Percentiles rank a stretch among this genome's conserved stretches.
Evolutionary conservation across 1,139 yeast genomes (phyloP).

Genomic region (Lodderomyces theae): DNA sequence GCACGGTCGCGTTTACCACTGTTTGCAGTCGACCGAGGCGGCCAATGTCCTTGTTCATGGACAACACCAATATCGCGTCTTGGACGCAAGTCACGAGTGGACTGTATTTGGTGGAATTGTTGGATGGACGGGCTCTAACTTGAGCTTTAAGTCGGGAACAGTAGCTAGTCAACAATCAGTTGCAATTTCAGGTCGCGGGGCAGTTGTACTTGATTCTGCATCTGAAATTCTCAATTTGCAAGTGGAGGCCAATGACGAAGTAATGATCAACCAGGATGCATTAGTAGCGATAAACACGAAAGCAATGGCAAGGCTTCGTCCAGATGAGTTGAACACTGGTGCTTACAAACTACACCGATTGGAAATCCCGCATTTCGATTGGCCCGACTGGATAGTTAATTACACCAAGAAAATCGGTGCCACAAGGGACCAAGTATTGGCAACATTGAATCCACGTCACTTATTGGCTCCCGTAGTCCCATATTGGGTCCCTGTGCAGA

Average conservation of each 20-base stretch:
- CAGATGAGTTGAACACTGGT: neutral
- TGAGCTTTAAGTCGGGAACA: constrained; percentile 19
- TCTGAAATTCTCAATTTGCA: constrained; percentile 31
- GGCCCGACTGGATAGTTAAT: constrained; percentile 2
- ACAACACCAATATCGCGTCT: constrained; percentile 25
- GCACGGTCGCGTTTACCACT: constrained; percentile 21
- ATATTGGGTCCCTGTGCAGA: neutral
- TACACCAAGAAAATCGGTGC: neutral
- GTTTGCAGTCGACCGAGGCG: constrained; percentile 23
- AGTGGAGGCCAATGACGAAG: constrained; percentile 29
- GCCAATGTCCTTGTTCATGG: constrained; percentile 34
- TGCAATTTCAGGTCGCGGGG: constrained; percentile 34
- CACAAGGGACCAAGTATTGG: neutral
- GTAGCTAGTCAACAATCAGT: constrained; percentile 18
- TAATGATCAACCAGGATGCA: constrained; percentile 33
- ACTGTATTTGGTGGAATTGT: constrained; percentile 27
- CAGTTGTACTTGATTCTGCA: constrained; percentile 34
- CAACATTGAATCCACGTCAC: neutral
- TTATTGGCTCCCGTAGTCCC: neutral
- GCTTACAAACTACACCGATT: constrained; percentile 4
- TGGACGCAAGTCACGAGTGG: constrained; percentile 22
- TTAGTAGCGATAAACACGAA: constrained; percentile 2
- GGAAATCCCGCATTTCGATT: constrained; percentile 2
- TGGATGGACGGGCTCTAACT: constrained; percentile 47
- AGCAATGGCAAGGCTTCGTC: neutral